Conservation (phyloP, 1,284 basidiomycete species). For the Cutaneotrichosporon sp. region DNA sequence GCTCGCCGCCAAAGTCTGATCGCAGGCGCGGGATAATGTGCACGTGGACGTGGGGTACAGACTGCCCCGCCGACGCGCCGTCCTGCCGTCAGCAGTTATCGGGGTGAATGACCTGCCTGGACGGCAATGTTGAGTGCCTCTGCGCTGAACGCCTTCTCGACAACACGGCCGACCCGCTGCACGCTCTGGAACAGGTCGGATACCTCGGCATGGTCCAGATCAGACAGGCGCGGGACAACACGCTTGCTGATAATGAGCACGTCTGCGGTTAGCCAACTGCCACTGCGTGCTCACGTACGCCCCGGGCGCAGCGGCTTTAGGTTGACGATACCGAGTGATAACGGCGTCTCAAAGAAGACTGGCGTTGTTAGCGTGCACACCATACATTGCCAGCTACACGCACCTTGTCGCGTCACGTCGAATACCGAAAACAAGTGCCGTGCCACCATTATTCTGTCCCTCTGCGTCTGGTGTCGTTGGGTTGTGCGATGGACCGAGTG, state of each 20-base stretch:
- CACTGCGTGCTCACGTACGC: conserved; percentile 56
- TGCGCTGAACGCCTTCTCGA: conserved; percentile 48
- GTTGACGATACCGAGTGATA: conserved; percentile 81
- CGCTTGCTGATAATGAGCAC: conserved; percentile 78
- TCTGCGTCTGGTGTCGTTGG: neutral
- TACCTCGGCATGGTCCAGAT: conserved; percentile 66
- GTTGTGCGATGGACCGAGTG: neutral
- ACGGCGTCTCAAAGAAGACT: conserved; percentile 65
- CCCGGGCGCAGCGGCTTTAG: conserved; percentile 88
- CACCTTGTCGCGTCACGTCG: conserved; percentile 68
- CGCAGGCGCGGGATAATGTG: conserved; percentile 74
- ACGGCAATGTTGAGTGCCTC: conserved; percentile 69
- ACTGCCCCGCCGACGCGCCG: conserved; percentile 76
- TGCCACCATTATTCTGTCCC: neutral
- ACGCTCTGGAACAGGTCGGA: conserved; percentile 70
- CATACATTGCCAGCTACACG: neutral
- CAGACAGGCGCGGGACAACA: conserved; percentile 66
- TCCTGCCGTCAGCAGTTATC: conserved; percentile 56
- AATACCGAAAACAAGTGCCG: conserved; percentile 66
- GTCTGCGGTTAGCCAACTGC: conserved; percentile 55
- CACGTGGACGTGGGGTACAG: conserved; percentile 83
- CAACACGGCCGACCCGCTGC: conserved; percentile 50
- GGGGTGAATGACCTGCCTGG: conserved; percentile 55
- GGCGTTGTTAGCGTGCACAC: conserved; percentile 7
- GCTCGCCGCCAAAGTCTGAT: conserved; percentile 55